Base-by-base conservation (phyloP, 257 asterid genomes). In the Capsicum baccatum region DNA sequence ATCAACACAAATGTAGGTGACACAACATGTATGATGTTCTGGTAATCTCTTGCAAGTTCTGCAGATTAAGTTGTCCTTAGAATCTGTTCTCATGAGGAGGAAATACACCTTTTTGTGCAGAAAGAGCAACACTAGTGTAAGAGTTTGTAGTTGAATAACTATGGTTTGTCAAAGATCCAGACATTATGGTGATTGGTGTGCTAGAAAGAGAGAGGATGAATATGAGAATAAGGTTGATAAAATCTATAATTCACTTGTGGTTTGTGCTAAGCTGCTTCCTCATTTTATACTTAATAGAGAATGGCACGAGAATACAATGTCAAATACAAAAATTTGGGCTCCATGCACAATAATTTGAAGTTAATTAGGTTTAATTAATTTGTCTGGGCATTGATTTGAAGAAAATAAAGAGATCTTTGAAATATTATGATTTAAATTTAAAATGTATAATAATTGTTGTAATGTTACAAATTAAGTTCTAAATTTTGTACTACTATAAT, bases 341-440 rank as follows among this genome's bases (percentile, higher is more conserved):
- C 54, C 81, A 70, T 83, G 50, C 64, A n/a, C 60, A 83, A 71
- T 67, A 83, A 69, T 71, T 73, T 74, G 60, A 48, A 74, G 21
- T n/a, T 26, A 26, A 26, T 26, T 26, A 26, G 26, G 26, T 26
- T 26, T 26, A 26, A 26, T 26, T 26, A 26, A 26, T 26, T 26
- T 26, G 26, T 26, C 26, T 26, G 26, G 26, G 26, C 26, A 26
- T 26, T 26, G 26, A 26, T 0, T 26, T 26, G 26, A 26, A 26
- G 26, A 26, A 26, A 26, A 26, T 26, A 26, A 26, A 26, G 26
- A 26, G 26, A 26, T 26, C 26, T 26, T 26, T 26, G 26, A 26
- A 26, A 26, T 26, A 26, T 26, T 26, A 26, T 26, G 26, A 26
- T 26, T 26, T 26, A 26, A 26, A 26, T 26, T 26, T 0, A 26